phyloP scores from a whole-genome alignment of 352 stramenopile species.

The Phytophthora meadii region DNA sequence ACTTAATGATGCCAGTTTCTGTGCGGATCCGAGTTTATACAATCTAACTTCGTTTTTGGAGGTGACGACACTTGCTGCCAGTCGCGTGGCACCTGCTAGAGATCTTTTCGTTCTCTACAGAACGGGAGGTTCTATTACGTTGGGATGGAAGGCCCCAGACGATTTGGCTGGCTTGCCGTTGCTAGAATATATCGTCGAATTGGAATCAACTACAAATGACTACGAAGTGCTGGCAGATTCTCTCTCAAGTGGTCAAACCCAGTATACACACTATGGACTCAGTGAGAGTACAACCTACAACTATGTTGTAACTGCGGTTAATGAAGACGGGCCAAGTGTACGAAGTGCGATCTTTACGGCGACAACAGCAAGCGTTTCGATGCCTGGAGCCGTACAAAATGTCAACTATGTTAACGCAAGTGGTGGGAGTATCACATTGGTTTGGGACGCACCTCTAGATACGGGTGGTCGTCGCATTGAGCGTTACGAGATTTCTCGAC shows the following conservation, averaged over 20 bases:
- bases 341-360: constrained; percentile 31
- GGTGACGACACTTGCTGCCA: constrained; percentile 45
- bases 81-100: constrained; percentile 36
- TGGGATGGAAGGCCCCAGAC: constrained; percentile 53
- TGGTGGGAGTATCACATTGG: constrained; percentile 45
- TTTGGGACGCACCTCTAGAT: constrained; percentile 55
- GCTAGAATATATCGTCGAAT: constrained; percentile 46
- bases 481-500: constrained; percentile 51
- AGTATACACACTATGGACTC: constrained; percentile 56
- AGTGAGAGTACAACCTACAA: constrained; percentile 49
- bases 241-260: constrained; percentile 12
- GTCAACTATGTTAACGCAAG: constrained; percentile 4
- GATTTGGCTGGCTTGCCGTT: constrained; percentile 60
- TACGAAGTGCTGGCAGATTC: constrained; percentile 2
- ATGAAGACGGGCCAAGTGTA: constrained; percentile 51
- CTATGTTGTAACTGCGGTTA: constrained; percentile 53
- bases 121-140: constrained; percentile 53
- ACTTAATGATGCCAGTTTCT: constrained; percentile 59
- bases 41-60: constrained; percentile 32
- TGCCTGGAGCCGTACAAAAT: constrained; percentile 33
- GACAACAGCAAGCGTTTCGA: constrained; percentile 25
- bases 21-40: constrained; percentile 33
- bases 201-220: constrained; percentile 9
- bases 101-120: constrained; percentile 17
- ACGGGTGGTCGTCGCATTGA: constrained; percentile 49